Percentiles rank a stretch among this genome's conserved stretches.
Evolutionary conservation across 208 protist genomes (phyloP).

Genomic region (Leishmania martiniquensis): DNA sequence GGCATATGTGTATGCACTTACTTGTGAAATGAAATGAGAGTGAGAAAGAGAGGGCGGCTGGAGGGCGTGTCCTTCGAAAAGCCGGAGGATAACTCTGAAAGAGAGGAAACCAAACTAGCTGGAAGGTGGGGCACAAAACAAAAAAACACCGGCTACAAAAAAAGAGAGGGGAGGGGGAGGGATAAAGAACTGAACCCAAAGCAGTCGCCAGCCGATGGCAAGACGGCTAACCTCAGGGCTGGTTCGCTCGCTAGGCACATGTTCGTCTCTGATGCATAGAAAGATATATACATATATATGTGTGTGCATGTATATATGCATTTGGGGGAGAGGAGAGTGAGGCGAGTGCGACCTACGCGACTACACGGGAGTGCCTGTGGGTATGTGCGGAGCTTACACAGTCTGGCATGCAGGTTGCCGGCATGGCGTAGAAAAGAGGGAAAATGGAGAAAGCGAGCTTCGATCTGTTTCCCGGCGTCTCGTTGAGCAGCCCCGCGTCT

Average conservation of each 20-base stretch:
- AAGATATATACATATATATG: too few species aligned
- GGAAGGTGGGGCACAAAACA: background rate
- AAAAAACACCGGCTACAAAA: background rate
- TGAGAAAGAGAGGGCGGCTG: background rate
- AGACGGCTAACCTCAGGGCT: background rate
- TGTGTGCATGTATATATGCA: too few species aligned
- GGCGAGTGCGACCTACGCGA: too few species aligned
- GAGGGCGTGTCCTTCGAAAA: background rate
- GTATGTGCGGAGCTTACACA: too few species aligned
- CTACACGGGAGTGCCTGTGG: too few species aligned
- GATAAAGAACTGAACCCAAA: background rate
- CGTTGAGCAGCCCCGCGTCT: background rate
- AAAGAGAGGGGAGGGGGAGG: background rate
- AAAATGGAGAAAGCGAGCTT: background rate
- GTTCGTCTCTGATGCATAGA: background rate
- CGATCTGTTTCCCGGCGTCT: background rate
- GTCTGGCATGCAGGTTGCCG: too few species aligned
- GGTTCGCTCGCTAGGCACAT: too few species aligned
- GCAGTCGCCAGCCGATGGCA: background rate
- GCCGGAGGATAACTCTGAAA: background rate
- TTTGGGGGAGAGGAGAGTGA: too few species aligned
- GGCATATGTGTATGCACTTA: background rate
- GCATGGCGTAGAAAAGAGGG: background rate
- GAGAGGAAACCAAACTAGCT: background rate
- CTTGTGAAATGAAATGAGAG: background rate